These are phyloP conservation scores for Friedmanniomyces simplex DNA, from an alignment of 495 filamentous ascomycete genomes.

Conservation along the genomic window DNA sequence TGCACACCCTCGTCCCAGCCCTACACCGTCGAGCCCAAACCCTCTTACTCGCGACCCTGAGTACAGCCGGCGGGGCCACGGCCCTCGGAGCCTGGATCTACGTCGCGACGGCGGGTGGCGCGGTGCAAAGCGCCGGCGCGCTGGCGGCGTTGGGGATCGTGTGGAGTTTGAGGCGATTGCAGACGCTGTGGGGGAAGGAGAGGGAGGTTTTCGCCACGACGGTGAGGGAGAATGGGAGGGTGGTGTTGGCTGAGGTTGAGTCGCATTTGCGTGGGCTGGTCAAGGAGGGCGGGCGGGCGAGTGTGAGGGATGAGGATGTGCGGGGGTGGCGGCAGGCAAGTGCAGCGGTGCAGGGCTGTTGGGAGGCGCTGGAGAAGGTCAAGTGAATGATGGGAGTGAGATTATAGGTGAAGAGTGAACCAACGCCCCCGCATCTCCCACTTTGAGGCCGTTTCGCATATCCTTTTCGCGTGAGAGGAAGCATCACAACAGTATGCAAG, in stretches of 20 bases:
- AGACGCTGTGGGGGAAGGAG: slow-evolving; percentile 66
- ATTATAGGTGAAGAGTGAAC: too few relatives aligned
- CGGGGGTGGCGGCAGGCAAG: slow-evolving; percentile 35
- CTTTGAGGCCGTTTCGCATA: not conserved
- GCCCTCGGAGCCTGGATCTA: slow-evolving; percentile 60
- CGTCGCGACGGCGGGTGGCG: slow-evolving; percentile 44
- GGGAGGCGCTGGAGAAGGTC: slow-evolving; percentile 42
- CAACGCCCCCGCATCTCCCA: not conserved
- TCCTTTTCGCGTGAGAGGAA: not conserved
- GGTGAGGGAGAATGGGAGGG: slow-evolving; percentile 70
- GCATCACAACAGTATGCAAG: not conserved
- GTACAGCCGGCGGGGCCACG: slow-evolving; percentile 50
- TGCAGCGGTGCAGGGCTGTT: slow-evolving; percentile 32
- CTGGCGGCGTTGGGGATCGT: slow-evolving; percentile 70
- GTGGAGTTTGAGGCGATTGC: slow-evolving; percentile 62
- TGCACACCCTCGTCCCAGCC: slow-evolving; percentile 54
- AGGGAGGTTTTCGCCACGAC: slow-evolving; percentile 61
- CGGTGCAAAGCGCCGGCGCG: slow-evolving; percentile 64
- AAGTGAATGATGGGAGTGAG: not conserved
- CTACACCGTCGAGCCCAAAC: slow-evolving; percentile 73
- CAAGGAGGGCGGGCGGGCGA: slow-evolving; percentile 35
- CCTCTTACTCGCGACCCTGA: slow-evolving; percentile 63
- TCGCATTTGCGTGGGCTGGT: slow-evolving; percentile 48
- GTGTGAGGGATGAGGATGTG: slow-evolving; percentile 29
- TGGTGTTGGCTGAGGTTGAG: slow-evolving; percentile 61